These are phyloP conservation scores for Hirsutella thompsonii DNA, from an alignment of 2,329 filamentous ascomycete genomes.

Conservation along the genomic window DNA sequence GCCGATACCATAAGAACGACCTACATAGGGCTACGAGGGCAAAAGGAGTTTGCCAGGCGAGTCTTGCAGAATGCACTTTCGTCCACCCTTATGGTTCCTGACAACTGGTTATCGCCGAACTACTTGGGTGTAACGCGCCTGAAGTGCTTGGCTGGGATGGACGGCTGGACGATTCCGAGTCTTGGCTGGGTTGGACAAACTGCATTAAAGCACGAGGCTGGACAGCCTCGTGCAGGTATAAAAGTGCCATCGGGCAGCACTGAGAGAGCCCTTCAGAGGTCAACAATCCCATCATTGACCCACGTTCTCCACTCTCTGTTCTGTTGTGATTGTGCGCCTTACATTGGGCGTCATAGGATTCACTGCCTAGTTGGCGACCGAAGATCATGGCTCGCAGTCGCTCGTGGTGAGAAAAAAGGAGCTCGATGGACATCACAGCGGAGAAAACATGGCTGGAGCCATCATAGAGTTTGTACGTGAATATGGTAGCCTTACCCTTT, in stretches of 20 bases:
- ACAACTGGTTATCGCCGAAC: slow-evolving; percentile 1
- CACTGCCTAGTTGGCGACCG: slow-evolving; percentile 2
- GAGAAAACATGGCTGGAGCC: slow-evolving; percentile 1
- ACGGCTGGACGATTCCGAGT: too few species aligned
- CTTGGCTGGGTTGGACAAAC: too few species aligned
- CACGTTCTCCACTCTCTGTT: too few species aligned
- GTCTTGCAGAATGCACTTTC: slow-evolving; percentile 2
- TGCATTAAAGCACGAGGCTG: too few species aligned
- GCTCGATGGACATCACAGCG: slow-evolving; percentile 4
- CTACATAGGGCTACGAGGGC: slow-evolving; percentile 1
- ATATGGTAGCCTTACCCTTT: too few species aligned
- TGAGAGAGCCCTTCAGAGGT: too few species aligned
- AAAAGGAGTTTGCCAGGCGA: slow-evolving; percentile 1
- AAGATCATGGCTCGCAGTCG: slow-evolving; percentile 3
- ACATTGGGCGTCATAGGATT: slow-evolving; percentile 4
- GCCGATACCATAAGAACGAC: not conserved
- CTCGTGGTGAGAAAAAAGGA: slow-evolving; percentile 3
- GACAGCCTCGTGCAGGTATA: too few species aligned
- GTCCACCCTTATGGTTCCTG: slow-evolving; percentile 1
- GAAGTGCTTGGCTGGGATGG: too few species aligned
- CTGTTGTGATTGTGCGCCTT: too few species aligned
- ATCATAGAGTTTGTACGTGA: too few species aligned
- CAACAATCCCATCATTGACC: too few species aligned
- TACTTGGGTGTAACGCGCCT: slow-evolving; percentile 1
- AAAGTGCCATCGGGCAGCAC: too few species aligned